These are phyloP conservation scores for Phytopythium aichiense DNA, from an alignment of 352 stramenopile species.

Conservation along the genomic window DNA sequence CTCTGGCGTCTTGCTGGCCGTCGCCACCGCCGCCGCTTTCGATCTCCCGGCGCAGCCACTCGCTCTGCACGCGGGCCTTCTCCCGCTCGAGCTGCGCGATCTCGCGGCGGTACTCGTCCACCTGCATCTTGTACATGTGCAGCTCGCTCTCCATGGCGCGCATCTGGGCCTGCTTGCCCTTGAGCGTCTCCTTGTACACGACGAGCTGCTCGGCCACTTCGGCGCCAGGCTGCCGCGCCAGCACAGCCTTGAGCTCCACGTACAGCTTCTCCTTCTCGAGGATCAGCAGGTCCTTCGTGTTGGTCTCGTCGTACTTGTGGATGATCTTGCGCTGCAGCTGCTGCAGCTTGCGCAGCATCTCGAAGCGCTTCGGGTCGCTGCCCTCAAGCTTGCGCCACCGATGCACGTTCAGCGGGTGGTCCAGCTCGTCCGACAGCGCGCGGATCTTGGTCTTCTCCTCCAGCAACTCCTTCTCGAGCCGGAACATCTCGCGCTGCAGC, in stretches of 20 bases:
- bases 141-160: slow-evolving; percentile 89
- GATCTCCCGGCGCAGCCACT: slow-evolving; percentile 3
- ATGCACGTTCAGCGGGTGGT: slow-evolving; percentile 91
- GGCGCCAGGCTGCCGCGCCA: slow-evolving; percentile 81
- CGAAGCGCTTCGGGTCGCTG: slow-evolving; percentile 85
- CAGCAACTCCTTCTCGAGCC: slow-evolving; percentile 70
- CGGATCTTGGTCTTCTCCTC: slow-evolving; percentile 86
- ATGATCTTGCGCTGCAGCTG: slow-evolving; percentile 82
- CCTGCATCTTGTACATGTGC: slow-evolving; percentile 91
- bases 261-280: slow-evolving; percentile 91
- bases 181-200: slow-evolving; percentile 87
- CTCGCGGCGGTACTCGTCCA: slow-evolving; percentile 76
- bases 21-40: not conserved
- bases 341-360: slow-evolving; percentile 89
- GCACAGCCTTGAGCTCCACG: slow-evolving; percentile 87
- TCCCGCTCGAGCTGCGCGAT: slow-evolving; percentile 57
- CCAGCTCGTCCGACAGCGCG: slow-evolving; percentile 86
- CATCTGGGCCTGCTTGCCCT: slow-evolving; percentile 78
- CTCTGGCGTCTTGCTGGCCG: not conserved
- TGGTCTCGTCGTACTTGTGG: slow-evolving; percentile 70
- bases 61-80: slow-evolving; percentile 15
- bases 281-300: slow-evolving; percentile 66
- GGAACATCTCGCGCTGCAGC: slow-evolving; percentile 56
- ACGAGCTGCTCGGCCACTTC: slow-evolving; percentile 86
- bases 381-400: slow-evolving; percentile 89